Base-by-base conservation (phyloP, 805 yeast genomes). In the Kazachstania bromeliacearum region DNA sequence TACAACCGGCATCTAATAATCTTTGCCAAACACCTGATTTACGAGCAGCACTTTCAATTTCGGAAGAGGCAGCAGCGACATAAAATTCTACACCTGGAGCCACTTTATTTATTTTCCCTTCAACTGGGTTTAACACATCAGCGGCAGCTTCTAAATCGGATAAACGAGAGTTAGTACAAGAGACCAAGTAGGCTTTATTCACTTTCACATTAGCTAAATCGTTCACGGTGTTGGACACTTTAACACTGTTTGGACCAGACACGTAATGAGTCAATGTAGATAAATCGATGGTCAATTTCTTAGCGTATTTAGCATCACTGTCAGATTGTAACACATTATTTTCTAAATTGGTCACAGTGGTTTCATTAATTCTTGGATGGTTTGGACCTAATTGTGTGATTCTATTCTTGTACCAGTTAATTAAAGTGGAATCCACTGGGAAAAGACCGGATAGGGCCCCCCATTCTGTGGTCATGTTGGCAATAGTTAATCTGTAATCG, bases 381-480 rank as follows among this genome's bases (percentile, higher is more conserved):
- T 75, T 78, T 8, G 79, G 76, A 23, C 26, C 70, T 7, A 55
- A 36, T 28, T 50, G 46, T 28, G 60, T 37, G 30, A 79, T 51
- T 45, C 95, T 68, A 45, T 76, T 53, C 41, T 77, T 68, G 63
- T 92, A 92, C 79, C 88, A 92, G 41, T 79, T 66, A 25, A 85
- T 62, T 47, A 88, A 67, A 10, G 77, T 76, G 16, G 73, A 66
- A 59, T 92, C 99, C 7, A 89, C 87, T n/a, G 99, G 97, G 76
- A 92, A 92, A 39, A 92, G 67, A 28, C 99, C 99, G 5, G 96
- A 82, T 7, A 92, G 68, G 1, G 97, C 97, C 53, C 97, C 97
- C 97, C 97, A 88, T 63, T 88, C 97, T 19, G 97, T 88, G 27
- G 97, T 89, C 96, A 85, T 84, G 55, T 88, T 88, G 35, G 97